Evolutionary conservation across 2,329 filamentous ascomycete species (phyloP).

Genomic region (Colletotrichum trifolii): DNA sequence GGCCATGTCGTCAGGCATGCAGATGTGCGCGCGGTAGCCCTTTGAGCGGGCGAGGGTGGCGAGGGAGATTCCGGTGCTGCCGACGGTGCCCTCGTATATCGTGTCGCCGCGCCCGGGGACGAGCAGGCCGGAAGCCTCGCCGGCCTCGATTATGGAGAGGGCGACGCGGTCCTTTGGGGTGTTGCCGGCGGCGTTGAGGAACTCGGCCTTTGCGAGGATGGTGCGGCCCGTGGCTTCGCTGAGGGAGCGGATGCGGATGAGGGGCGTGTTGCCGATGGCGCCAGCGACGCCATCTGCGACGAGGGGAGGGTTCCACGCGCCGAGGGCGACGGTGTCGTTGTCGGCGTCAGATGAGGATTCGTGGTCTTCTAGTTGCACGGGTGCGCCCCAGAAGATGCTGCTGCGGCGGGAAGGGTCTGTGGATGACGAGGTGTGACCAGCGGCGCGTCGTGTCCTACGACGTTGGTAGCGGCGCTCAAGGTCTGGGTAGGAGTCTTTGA

Average conservation of each 20-base stretch:
- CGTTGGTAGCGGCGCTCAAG: conserved; percentile 73
- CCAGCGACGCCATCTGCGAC: conserved; percentile 87
- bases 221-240: conserved; percentile 88
- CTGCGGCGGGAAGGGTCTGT: conserved; percentile 47
- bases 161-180: conserved; percentile 97
- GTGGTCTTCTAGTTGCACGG: conserved; percentile 67
- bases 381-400: conserved; percentile 58
- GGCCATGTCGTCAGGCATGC: conserved; percentile 94
- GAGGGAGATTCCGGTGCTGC: conserved; percentile 94
- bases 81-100: conserved; percentile 97
- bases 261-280: conserved; percentile 92
- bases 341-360: conserved; percentile 51
- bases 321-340: conserved; percentile 36
- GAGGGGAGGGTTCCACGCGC: conserved; percentile 39
- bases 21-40: conserved; percentile 94
- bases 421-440: conserved; percentile 21
- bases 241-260: conserved; percentile 86
- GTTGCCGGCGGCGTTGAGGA: conserved; percentile 92
- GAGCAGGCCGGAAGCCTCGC: conserved; percentile 81
- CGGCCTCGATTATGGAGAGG: conserved; percentile 85
- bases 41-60: conserved; percentile 88
- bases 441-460: conserved; percentile 44
- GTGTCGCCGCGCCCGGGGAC: conserved; percentile 87
- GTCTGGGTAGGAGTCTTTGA: conserved; percentile 84
- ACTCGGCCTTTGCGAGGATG: conserved; percentile 95